Evolutionary conservation across 495 filamentous ascomycete genomes (phyloP), one percentile per base, ranked within the genome.

Genomic region (Talaromyces stipitatus): DNA sequence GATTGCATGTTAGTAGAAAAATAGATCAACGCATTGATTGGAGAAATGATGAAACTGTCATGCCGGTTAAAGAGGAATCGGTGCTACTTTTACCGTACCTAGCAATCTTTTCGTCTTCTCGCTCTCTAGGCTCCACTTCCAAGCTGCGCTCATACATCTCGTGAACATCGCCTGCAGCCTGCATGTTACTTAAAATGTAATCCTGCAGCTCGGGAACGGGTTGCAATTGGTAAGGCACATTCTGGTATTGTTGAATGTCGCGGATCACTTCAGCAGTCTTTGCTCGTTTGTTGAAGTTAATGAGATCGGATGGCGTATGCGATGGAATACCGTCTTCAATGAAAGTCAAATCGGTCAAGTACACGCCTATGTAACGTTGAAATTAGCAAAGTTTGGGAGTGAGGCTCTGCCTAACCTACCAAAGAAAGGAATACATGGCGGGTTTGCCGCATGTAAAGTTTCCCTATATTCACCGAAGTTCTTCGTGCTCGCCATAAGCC

Each of bases 131-230:
- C 71, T 98, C 94, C 52, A 98, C 86, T 60, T 83, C 78, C 77
- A 97, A 78, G 68, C 90, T 95, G 74, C 88, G 88, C 66, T 97
- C 90, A 72, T 97, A 98, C 95, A 97, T 97, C 77, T 97, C 91
- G 70, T 97, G 91, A 58, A 98, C 92, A 67, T 97, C 95, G 43
- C 89, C 88, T 2, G 94, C 94, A 9, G 83, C 83, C 73, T 92
- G 86, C 83, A 98, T 92, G 69, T 96, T 96, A 65, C 84, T 89
- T 57, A 97, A 77, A 56, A 98, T 97, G 73, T 97, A 97, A 61
- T 97, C 92, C 69, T 97, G 95, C 62, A 98, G 80, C 69, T 97
- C 94, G 14, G 84, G 81, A 8, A 98, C 91, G 0, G 91, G 81
- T 68, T 91, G 86, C 36, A 98, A 78, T 5, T 89, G 85, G 64